Evolutionary conservation across 2,329 filamentous ascomycete genomes (phyloP), one percentile per base, ranked within the genome.

Genomic region (Colletotrichum caudatum): DNA sequence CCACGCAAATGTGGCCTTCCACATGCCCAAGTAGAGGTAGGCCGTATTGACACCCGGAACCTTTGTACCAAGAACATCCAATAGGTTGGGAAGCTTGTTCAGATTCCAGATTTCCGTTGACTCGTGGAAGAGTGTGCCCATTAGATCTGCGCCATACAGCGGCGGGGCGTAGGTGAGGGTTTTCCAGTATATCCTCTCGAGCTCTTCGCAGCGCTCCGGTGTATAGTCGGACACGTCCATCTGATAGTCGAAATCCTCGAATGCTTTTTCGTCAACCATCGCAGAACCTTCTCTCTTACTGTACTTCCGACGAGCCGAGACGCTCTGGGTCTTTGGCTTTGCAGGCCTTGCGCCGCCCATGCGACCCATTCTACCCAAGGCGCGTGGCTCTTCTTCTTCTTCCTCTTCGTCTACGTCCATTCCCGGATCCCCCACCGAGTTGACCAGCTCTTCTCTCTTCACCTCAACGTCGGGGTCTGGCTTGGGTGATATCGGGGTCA

Each of bases 1-100:
- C 96, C 96, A 99, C 11, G 96, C 96, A 80, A 99, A 99, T 0
- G 96, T 98, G 16, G 96, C 95, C 82, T 98, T 98, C 96, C 96
- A 99, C 96, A 99, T 99, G 54, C 96, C 96, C 71, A 99, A 87
- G 79, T 99, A 99, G 1, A 99, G 89, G 78, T 99, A 99, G 2
- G 96, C 95, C 1, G 95, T 99, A 78, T 99, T 99, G 78, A 99
- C 97, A 75, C 96, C 96, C 3, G 96, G 97, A 11, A 99, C 94
- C 76, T 98, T 97, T 67, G 94, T 95, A 8, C 96, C 96, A 2
- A 99, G 86, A 5, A 98, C 94, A 81, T 99, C 96, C 50, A 99
- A 88, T 67, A 99, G 84, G 76, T 98, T 99, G 16, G 94, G 94
- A 39, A 99, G 87, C 79, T 97, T 97, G 76, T 97, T 96, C 56